Base-by-base conservation (phyloP, 2,329 filamentous ascomycete species). In the Diaporthe citri region DNA sequence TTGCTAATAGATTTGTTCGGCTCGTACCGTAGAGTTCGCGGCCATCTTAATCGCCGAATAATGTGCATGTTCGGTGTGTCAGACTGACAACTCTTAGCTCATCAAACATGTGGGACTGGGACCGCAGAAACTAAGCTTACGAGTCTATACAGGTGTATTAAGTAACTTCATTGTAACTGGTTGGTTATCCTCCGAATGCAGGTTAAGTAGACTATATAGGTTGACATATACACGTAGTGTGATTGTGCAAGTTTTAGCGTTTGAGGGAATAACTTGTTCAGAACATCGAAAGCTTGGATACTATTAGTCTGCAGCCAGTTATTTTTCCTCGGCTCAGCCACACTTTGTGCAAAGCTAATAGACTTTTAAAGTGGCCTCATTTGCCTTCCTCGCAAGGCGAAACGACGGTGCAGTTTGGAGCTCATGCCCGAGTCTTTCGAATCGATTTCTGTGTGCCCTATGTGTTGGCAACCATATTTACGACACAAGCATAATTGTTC, bases 301-400 rank as follows among this genome's bases (percentile, higher is more conserved):
- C 25, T 13, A 28, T 39, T 67, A 39, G 48, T 55, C 48, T 28
- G 15, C 13, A 39, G 10, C 22, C 22, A 31, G 12, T 41, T 69
- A n/a, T 48, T 69, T 55, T 69, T 69, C 36, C n/a, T 67, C 13
- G 22, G 64, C 64, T 69, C n/a, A 55, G 64, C 34, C 64, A 69
- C 64, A 31, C 8, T 41, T 8, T 13, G 31, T 28, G 4, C 15
- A 41, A 55, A 69, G 34, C 41, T 28, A 28, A 69, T 28, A 28
- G n/a, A 41, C n/a, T 69, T 41, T 28, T 41, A 41, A 41, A 41
- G 34, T 55, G 64, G 22, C 34, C 64, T 41, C 34, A 41, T 55
- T 69, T 69, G 64, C 48, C 12, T 8, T 55, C 17, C 34, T 55
- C 34, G n/a, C 64, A 69, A 69, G 48, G 10, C 64, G 64, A 69